phyloP scores from a whole-genome alignment of 805 yeast species.

The Komagataella mondaviorum region DNA sequence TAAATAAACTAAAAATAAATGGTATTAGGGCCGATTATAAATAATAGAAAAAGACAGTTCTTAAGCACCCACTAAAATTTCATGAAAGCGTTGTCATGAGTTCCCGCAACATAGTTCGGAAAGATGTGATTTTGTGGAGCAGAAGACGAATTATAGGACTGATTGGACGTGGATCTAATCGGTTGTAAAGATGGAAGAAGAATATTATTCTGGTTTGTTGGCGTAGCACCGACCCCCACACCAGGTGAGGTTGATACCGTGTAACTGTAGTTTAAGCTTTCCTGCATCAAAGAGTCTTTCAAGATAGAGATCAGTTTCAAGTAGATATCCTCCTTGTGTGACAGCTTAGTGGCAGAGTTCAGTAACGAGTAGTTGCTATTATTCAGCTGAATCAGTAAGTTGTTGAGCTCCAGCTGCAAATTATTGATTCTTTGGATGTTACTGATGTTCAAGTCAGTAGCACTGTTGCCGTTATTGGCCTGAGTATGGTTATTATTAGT shows the following conservation, averaged over 20 bases:
- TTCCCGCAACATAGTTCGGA: not conserved
- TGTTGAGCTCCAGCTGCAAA: constrained; percentile 15
- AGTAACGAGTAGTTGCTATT: constrained; percentile 5
- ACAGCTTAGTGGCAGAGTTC: constrained; percentile 6
- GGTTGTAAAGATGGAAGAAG: constrained; percentile 11
- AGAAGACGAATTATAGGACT: not conserved
- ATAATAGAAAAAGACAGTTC: not conserved
- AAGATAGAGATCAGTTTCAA: constrained; percentile 10
- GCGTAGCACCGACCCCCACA: not conserved
- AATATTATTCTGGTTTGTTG: constrained; percentile 1
- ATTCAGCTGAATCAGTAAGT: constrained; percentile 14
- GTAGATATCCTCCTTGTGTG: constrained; percentile 13
- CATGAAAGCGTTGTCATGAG: constrained; percentile 1
- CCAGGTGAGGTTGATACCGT: not conserved
- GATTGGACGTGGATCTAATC: constrained; percentile 5
- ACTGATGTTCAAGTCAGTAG: not conserved
- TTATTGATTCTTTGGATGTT: constrained; percentile 1
- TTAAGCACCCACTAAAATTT: constrained; percentile 1
- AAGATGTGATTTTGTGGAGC: not conserved
- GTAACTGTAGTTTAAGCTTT: not conserved
- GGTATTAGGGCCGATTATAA: not conserved
- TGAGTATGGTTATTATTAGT: not conserved
- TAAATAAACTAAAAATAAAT: not conserved
- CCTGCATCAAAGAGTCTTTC: constrained; percentile 9
- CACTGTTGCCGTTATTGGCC: not conserved